A percentile compares a stretch with the other conserved stretches of the same genome.
phyloP scores from a whole-genome alignment of 2,329 filamentous ascomycete genomes.

The Leptographium lundbergii region DNA sequence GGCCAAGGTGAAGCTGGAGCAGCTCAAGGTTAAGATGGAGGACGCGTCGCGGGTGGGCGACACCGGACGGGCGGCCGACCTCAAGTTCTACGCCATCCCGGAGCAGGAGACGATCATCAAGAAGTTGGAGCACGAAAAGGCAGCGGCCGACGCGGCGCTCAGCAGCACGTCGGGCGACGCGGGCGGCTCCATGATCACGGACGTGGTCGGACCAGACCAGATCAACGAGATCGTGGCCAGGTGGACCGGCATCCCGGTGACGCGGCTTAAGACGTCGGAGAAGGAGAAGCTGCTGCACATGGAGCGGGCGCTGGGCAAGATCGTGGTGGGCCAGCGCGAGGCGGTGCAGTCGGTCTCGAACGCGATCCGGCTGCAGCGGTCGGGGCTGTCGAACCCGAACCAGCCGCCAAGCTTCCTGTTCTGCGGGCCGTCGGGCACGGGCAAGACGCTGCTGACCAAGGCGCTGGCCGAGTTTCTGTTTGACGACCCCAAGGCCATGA shows the following conservation, averaged over 20 bases:
- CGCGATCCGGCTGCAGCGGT: constrained; percentile 87
- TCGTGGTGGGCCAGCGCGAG: constrained; percentile 90
- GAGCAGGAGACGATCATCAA: constrained; percentile 76
- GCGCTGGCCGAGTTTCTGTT: constrained; percentile 96
- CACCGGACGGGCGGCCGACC: constrained; percentile 75
- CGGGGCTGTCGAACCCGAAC: constrained; percentile 88
- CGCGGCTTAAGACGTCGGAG: constrained; percentile 82
- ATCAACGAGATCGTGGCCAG: constrained; percentile 97
- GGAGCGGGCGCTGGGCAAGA: constrained; percentile 72
- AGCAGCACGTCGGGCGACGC: constrained; percentile 41
- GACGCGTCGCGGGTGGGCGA: constrained; percentile 84
- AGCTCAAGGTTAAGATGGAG: constrained; percentile 80
- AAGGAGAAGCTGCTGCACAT: constrained; percentile 98
- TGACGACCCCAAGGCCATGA: constrained; percentile 94
- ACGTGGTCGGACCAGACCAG: constrained; percentile 90
- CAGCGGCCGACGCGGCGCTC: constrained; percentile 61
- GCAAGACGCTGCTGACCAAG: constrained; percentile 95
- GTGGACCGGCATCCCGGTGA: constrained; percentile 98
- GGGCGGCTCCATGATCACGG: constrained; percentile 68
- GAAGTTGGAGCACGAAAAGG: constrained; percentile 68
- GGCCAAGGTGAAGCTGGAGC: constrained; percentile 88
- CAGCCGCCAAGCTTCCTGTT: constrained; percentile 97
- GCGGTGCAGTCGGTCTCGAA: constrained; percentile 89
- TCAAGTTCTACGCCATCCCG: constrained; percentile 95
- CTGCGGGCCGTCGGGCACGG: constrained; percentile 95